phyloP scores from a whole-genome alignment of 2,329 filamentous ascomycete genomes.

The Metarhizium album region DNA sequence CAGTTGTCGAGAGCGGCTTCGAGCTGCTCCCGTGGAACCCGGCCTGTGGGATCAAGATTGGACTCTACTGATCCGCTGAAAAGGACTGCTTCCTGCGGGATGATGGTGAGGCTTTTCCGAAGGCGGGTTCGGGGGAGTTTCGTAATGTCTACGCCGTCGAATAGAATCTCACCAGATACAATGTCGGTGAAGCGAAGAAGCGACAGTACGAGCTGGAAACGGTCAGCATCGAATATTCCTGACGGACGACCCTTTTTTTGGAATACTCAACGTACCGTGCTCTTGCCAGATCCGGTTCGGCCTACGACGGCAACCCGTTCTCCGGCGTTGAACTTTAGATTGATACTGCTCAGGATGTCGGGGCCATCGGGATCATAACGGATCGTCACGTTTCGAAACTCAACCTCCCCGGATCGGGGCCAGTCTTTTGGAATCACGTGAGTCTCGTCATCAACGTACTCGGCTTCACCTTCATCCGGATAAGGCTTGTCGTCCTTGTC shows the following conservation, averaged over 20 bases:
- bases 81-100: conserved; percentile 48
- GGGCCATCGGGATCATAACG: conserved; percentile 34
- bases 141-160: conserved; percentile 46
- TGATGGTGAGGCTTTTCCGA: conserved; percentile 44
- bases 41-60: conserved; percentile 55
- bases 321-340: conserved; percentile 47
- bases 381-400: conserved; percentile 40
- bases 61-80: conserved; percentile 42
- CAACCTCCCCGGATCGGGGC: conserved; percentile 36
- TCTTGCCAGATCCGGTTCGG: conserved; percentile 74
- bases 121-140: conserved; percentile 37
- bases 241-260: background rate
- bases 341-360: conserved; percentile 39
- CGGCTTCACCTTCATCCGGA: conserved; percentile 25
- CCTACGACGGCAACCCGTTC: conserved; percentile 72
- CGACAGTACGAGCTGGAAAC: conserved; percentile 35
- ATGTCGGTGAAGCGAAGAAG: conserved; percentile 43
- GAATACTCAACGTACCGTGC: conserved; percentile 44
- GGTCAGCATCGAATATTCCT: background rate
- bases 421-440: conserved; percentile 30
- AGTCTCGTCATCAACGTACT: conserved; percentile 28
- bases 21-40: conserved; percentile 41
- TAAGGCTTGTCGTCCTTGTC: conserved; percentile 30
- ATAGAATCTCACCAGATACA: conserved; percentile 40
- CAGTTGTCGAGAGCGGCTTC: conserved; percentile 51